Conservation (phyloP, 495 filamentous ascomycete genomes). For the Penicillium fimorum region DNA sequence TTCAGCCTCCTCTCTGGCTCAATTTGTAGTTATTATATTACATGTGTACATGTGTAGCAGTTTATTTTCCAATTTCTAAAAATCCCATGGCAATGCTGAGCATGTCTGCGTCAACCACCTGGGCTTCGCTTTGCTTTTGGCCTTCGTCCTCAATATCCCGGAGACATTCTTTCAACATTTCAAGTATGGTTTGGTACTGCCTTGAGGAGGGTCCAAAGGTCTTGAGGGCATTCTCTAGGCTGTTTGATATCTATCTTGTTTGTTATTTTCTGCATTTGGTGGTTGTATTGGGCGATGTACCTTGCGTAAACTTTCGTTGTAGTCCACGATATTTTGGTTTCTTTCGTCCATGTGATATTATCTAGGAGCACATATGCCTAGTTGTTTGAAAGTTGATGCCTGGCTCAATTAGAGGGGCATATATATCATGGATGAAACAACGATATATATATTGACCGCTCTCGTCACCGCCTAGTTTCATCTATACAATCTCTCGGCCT, state of each 20-base stretch:
- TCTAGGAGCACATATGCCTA: background rate
- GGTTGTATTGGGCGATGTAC: constrained; percentile 11
- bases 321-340: constrained; percentile 15
- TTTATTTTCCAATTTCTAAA: constrained; percentile 33
- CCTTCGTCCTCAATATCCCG: constrained; percentile 30
- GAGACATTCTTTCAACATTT: constrained; percentile 39
- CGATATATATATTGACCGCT: constrained; percentile 2
- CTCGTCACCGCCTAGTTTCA: background rate
- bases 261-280: background rate
- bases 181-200: constrained; percentile 39
- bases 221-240: constrained; percentile 41
- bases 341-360: background rate
- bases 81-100: constrained; percentile 43
- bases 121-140: constrained; percentile 1
- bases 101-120: constrained; percentile 33
- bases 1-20: too few relatives aligned
- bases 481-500: too few relatives aligned
- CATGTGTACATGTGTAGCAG: background rate
- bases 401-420: background rate
- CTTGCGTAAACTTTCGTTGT: constrained; percentile 34
- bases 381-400: background rate
- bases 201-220: constrained; percentile 42
- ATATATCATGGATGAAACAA: background rate
- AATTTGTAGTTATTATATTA: background rate
- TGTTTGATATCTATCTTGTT: constrained; percentile 38